These are phyloP conservation scores for Cruciata laevipes DNA, from an alignment of 257 asterid species.

Conservation along the genomic window DNA sequence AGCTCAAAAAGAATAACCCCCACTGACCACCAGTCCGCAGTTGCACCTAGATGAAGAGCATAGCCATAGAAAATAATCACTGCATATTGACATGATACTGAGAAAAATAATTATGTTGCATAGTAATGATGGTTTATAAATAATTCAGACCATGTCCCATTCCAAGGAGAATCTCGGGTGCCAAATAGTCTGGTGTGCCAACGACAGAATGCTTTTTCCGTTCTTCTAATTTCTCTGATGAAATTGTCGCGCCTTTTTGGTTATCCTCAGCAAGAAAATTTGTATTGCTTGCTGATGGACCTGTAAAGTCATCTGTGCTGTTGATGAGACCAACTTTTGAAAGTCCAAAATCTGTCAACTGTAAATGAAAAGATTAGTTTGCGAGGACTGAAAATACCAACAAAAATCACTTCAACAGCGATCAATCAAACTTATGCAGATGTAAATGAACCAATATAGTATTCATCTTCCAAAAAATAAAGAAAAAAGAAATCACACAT, in stretches of 20 bases:
- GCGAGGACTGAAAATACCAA: conserved; percentile 23
- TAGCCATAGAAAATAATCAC: neutral
- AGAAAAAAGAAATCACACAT: neutral
- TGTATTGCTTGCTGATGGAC: conserved; percentile 47
- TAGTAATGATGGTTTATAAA: conserved; percentile 7
- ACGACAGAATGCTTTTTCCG: conserved; percentile 72
- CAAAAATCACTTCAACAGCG: conserved; percentile 7
- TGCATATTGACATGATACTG: neutral
- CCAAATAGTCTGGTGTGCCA: conserved; percentile 98
- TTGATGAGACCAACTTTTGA: conserved; percentile 92
- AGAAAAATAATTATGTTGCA: neutral
- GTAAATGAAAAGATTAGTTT: conserved; percentile 40
- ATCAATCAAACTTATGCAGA: neutral
- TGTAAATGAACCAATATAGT: neutral
- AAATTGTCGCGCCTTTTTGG: conserved; percentile 34
- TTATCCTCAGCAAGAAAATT: conserved; percentile 63
- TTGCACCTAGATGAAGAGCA: conserved; percentile 46
- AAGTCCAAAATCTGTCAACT: conserved; percentile 99
- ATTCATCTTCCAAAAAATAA: neutral
- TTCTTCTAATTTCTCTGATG: conserved; percentile 60
- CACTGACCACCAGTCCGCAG: conserved; percentile 99
- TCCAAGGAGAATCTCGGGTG: conserved; percentile 99
- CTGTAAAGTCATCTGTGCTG: conserved; percentile 95
- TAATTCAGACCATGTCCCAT: conserved; percentile 80
- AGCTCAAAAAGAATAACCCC: conserved; percentile 87